These are phyloP conservation scores for Phytophthora idaei DNA, from an alignment of 352 stramenopile genomes.

Conservation along the genomic window DNA sequence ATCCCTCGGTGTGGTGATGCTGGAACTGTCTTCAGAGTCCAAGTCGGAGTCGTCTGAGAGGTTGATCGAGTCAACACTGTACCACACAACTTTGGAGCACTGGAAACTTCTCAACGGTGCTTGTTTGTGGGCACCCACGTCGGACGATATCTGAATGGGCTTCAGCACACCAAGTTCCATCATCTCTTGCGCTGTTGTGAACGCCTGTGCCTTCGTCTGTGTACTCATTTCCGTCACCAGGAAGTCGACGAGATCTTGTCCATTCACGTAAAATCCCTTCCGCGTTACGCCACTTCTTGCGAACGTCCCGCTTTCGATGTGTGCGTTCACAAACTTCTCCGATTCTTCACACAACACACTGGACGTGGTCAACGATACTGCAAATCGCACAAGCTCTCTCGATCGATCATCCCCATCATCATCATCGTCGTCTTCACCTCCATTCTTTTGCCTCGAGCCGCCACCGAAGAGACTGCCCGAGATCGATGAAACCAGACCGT, in stretches of 20 bases:
- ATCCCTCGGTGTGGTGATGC: slow-evolving; percentile 30
- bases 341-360: slow-evolving; percentile 66
- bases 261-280: slow-evolving; percentile 82
- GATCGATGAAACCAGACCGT: slow-evolving; percentile 83
- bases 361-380: slow-evolving; percentile 76
- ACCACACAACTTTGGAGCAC: slow-evolving; percentile 82
- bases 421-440: slow-evolving; percentile 47
- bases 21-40: slow-evolving; percentile 65
- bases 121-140: slow-evolving; percentile 23
- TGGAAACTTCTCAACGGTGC: slow-evolving; percentile 55
- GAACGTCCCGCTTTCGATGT: slow-evolving; percentile 39
- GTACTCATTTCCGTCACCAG: slow-evolving; percentile 65
- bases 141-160: slow-evolving; percentile 34
- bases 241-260: slow-evolving; percentile 77
- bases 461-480: slow-evolving; percentile 77
- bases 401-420: slow-evolving; percentile 61
- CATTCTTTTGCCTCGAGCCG: slow-evolving; percentile 53
- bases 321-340: slow-evolving; percentile 59
- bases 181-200: slow-evolving; percentile 79
- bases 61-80: slow-evolving; percentile 80
- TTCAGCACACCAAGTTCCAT: slow-evolving; percentile 74
- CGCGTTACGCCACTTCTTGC: slow-evolving; percentile 42
- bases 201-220: slow-evolving; percentile 63
- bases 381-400: slow-evolving; percentile 63
- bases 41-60: slow-evolving; percentile 75